Conservation (phyloP, 1,284 basidiomycete genomes). For the Malassezia slooffiae region DNA sequence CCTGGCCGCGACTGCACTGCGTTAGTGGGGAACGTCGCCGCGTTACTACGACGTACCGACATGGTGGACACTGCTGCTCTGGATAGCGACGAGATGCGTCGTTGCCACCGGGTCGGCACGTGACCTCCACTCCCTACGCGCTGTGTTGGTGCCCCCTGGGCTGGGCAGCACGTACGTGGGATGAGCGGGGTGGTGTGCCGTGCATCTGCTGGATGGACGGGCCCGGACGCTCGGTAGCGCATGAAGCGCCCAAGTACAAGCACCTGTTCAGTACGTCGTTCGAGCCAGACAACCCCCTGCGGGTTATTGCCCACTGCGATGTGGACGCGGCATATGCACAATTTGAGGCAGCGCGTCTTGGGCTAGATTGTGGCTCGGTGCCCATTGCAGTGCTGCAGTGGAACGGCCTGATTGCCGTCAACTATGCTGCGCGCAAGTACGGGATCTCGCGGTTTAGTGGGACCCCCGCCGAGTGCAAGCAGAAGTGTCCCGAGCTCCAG, state of each 20-base stretch:
- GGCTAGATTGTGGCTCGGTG: slow-evolving; percentile 56
- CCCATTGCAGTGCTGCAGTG: slow-evolving; percentile 89
- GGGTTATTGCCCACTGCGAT: slow-evolving; percentile 73
- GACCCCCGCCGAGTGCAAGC: slow-evolving; percentile 53
- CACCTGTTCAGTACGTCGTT: slow-evolving; percentile 9
- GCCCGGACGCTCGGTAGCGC: no score
- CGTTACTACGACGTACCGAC: no score
- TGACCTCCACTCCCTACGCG: no score
- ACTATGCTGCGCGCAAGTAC: slow-evolving; percentile 81
- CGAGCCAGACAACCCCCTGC: slow-evolving; percentile 42
- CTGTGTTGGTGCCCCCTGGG: no score
- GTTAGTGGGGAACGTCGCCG: no score
- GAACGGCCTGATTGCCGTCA: slow-evolving; percentile 76
- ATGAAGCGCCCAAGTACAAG: no score
- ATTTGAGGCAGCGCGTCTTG: slow-evolving; percentile 75
- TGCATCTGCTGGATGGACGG: no score
- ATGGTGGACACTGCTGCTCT: no score
- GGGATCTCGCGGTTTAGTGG: slow-evolving; percentile 62
- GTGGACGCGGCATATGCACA: slow-evolving; percentile 49
- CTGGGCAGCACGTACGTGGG: no score
- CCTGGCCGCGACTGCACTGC: neutral
- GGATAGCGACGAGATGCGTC: no score
- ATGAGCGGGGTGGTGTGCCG: neutral
- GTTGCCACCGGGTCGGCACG: neutral
- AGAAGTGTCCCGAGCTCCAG: slow-evolving; percentile 70